Base-by-base conservation (phyloP, 179 eudicot species). In the Sideroxylon spinosum region DNA sequence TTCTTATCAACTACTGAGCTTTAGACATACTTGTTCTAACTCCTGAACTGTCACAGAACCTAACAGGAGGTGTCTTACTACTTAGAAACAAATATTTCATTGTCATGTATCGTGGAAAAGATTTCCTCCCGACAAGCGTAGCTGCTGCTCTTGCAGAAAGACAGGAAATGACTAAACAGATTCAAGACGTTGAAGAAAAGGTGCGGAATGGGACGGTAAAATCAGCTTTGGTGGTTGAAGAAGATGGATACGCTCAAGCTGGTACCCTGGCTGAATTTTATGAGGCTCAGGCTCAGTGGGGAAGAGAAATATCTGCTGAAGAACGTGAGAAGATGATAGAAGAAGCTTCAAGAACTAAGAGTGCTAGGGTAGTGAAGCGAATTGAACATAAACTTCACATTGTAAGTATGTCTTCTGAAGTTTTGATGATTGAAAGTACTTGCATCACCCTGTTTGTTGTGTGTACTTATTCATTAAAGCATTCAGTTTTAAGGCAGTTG, bases 211-310 rank as follows among this genome's bases (percentile, higher is more conserved):
- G 74, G 78, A 83, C 84, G 62, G 82, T 76, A 20, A 86, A 85
- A 78, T 81, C 87, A 77, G 78, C 81, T 60, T 74, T 78, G 20
- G 68, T 80, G 62, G 75, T 77, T 78, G 87, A 84, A 77, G 87
- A 84, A 76, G 85, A 83, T 62, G 86, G 84, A 73, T 84, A 76
- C 71, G 87, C 90, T 32, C 86, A 83, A 78, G 91, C 94, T 9
- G 98, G 98, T 85, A 92, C 98, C 59, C 78, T 94, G 81, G 94
- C 97, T 20, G 98, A 95, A 85, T 95, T 95, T 82, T 91, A 93
- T 80, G 95, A 95, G 87, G 93, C 97, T 86, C 97, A 93, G 86
- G 88, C 97, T 53, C 86, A 84, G 76, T 95, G 98, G 98, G 97
- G 98, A 67, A 88, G 90, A 75, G 89, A 93, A 73, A 78, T 90